phyloP scores from a whole-genome alignment of 2,329 filamentous ascomycete genomes.

The Raffaelea arxii region DNA sequence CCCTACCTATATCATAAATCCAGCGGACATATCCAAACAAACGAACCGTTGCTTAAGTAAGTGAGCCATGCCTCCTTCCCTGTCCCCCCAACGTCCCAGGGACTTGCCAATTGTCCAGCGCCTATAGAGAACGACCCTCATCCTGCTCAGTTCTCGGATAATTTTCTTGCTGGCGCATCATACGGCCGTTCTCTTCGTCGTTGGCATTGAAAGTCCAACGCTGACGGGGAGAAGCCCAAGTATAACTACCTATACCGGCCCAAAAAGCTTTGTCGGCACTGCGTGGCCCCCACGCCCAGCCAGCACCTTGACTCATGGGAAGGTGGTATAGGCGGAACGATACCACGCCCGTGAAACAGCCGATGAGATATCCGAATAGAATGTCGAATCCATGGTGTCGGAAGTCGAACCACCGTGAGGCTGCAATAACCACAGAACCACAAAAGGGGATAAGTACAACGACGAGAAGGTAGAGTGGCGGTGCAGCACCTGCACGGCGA shows the following conservation, averaged over 20 bases:
- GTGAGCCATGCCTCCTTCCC: no score
- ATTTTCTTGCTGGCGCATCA: neutral
- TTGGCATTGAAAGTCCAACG: constrained; percentile 10
- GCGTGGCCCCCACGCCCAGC: constrained; percentile 83
- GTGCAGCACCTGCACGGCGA: constrained; percentile 68
- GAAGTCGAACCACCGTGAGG: constrained; percentile 79
- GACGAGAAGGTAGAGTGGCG: constrained; percentile 68
- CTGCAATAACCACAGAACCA: constrained; percentile 69
- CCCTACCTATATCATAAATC: neutral
- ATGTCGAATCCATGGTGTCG: constrained; percentile 92
- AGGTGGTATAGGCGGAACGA: constrained; percentile 81
- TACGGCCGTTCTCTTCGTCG: constrained; percentile 17
- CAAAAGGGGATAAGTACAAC: constrained; percentile 63
- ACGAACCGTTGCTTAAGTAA: no score
- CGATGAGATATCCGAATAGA: constrained; percentile 73
- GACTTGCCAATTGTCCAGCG: no score
- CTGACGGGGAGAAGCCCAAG: constrained; percentile 30
- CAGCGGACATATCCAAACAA: no score
- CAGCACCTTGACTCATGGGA: constrained; percentile 66
- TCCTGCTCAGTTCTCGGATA: no score
- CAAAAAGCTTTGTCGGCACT: constrained; percentile 62
- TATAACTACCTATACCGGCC: constrained; percentile 57
- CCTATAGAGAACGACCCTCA: no score
- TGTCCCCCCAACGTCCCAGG: no score
- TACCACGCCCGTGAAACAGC: constrained; percentile 59